A percentile compares a stretch with the other conserved stretches of the same genome.
Evolutionary conservation across 371 early-diverging fungal genomes (phyloP).

Genomic region (Funneliformis caledonium): DNA sequence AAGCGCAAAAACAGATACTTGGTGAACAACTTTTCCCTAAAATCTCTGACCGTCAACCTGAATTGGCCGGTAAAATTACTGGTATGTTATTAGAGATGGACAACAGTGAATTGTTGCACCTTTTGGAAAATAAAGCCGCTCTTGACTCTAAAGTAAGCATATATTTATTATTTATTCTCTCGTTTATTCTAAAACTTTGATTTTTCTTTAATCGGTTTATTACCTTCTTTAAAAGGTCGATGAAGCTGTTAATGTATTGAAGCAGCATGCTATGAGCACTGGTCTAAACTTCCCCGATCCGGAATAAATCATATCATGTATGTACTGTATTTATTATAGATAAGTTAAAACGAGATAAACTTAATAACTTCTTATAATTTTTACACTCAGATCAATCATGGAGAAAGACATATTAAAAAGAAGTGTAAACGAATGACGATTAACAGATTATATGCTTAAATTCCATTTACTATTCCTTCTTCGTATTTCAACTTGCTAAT

Average conservation of each 20-base stretch:
- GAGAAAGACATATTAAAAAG: too few relatives aligned
- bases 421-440: too few relatives aligned
- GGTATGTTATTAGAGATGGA: slow-evolving; percentile 99
- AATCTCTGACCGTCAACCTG: slow-evolving; percentile 64
- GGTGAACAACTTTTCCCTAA: slow-evolving; percentile 94
- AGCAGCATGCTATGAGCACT: slow-evolving; percentile 60
- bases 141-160: slow-evolving; percentile 56
- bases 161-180: not conserved
- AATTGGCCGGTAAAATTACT: slow-evolving; percentile 95
- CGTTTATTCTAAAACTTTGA: too few relatives aligned
- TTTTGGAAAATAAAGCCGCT: slow-evolving; percentile 81
- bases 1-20: slow-evolving; percentile 92
- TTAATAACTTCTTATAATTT: too few relatives aligned
- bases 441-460: too few relatives aligned
- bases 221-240: slow-evolving; percentile 57
- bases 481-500: too few relatives aligned
- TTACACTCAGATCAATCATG: too few relatives aligned
- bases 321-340: too few relatives aligned
- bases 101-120: slow-evolving; percentile 87
- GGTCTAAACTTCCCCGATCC: slow-evolving; percentile 25
- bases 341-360: too few relatives aligned
- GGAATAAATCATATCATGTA: slow-evolving; percentile 13
- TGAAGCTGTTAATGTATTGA: slow-evolving; percentile 89
- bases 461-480: too few relatives aligned
- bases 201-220: not conserved